Percentiles rank a stretch among this genome's conserved stretches.
Evolutionary conservation across 2,329 filamentous ascomycete species (phyloP).

Genomic region (Ophiosphaerella narmari): DNA sequence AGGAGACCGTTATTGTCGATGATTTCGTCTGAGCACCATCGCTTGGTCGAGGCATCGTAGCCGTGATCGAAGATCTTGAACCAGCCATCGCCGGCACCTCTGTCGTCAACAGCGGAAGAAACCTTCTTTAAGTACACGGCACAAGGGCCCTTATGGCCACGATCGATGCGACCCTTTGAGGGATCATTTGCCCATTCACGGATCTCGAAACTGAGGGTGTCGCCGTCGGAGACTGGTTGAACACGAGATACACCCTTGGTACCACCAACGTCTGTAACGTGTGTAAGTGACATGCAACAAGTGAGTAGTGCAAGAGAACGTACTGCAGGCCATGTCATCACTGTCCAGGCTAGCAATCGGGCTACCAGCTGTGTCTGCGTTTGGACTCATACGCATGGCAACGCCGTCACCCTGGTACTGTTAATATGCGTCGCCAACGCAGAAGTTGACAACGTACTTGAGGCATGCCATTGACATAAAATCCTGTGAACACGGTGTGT

Average conservation of each 20-base stretch:
- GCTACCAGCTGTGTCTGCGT: slow-evolving; percentile 57
- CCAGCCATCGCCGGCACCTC: slow-evolving; percentile 66
- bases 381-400: slow-evolving; percentile 69
- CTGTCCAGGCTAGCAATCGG: slow-evolving; percentile 64
- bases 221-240: slow-evolving; percentile 54
- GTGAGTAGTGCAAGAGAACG: slow-evolving; percentile 23
- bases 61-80: slow-evolving; percentile 78
- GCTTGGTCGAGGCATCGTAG: slow-evolving; percentile 59
- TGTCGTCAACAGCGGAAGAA: slow-evolving; percentile 59
- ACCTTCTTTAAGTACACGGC: slow-evolving; percentile 76
- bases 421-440: slow-evolving; percentile 22
- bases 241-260: slow-evolving; percentile 55
- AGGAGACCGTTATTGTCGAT: slow-evolving; percentile 68
- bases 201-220: slow-evolving; percentile 69
- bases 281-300: slow-evolving; percentile 12
- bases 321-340: slow-evolving; percentile 73
- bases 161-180: slow-evolving; percentile 61
- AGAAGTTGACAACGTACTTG: slow-evolving; percentile 24
- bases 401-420: slow-evolving; percentile 66
- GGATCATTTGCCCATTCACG: slow-evolving; percentile 63
- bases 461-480: slow-evolving; percentile 40
- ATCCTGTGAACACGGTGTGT: slow-evolving; percentile 44
- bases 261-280: slow-evolving; percentile 52
- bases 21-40: slow-evolving; percentile 74
- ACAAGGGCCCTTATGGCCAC: slow-evolving; percentile 69